A percentile compares a stretch with the other conserved stretches of the same genome.
Evolutionary conservation across 257 asterid species (phyloP).

Genomic region (Vinca minor): DNA sequence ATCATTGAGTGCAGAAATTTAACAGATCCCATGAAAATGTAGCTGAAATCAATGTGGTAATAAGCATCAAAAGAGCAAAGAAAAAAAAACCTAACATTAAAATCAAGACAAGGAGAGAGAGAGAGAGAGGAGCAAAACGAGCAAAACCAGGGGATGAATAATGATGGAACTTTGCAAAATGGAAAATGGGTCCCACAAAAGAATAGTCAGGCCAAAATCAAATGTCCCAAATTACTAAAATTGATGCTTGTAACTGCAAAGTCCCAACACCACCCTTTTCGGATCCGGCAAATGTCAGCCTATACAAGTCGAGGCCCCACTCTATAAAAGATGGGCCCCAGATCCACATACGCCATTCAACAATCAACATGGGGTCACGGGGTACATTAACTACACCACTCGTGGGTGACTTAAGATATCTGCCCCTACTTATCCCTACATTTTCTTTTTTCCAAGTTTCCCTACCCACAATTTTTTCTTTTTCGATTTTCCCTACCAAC

Average conservation of each 20-base stretch:
- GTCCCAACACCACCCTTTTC: conserved; percentile 40
- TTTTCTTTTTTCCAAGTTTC: too few species aligned
- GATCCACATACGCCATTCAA: conserved; percentile 59
- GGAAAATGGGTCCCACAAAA: conserved; percentile 14
- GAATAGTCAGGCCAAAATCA: conserved; percentile 15
- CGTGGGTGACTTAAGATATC: conserved; percentile 42
- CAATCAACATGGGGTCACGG: conserved; percentile 84
- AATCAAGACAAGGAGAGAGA: neutral
- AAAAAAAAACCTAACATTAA: neutral
- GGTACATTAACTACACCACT: conserved; percentile 70
- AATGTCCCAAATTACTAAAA: conserved; percentile 25
- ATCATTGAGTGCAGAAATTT: too few species aligned
- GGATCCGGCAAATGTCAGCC: conserved; percentile 49
- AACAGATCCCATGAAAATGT: conserved; percentile 6
- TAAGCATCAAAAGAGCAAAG: neutral
- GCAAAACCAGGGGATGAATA: neutral
- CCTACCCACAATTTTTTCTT: too few species aligned
- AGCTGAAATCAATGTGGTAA: conserved; percentile 6
- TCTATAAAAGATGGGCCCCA: conserved; percentile 39
- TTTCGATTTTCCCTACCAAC: neutral
- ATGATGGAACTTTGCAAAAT: neutral
- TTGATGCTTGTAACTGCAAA: conserved; percentile 9
- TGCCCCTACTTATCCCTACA: too few species aligned
- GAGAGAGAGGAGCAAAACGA: too few species aligned
- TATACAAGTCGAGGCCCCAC: conserved; percentile 44